Base-by-base conservation (phyloP, 2,329 filamentous ascomycete species). In the Pseudopithomyces maydicus region DNA sequence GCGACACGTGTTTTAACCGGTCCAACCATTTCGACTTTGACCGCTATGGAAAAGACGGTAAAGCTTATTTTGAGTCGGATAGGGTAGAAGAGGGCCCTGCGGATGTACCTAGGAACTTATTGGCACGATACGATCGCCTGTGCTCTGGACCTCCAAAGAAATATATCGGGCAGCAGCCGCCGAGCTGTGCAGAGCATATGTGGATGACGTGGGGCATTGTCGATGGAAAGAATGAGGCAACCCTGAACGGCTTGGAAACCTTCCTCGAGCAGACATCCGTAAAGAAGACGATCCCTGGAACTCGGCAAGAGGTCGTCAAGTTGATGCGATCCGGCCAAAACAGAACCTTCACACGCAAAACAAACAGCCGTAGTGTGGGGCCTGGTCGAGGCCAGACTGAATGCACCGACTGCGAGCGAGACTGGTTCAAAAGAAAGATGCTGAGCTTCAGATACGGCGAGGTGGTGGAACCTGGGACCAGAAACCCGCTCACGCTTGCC, bases 141-240 rank as follows among this genome's bases (percentile, higher is more conserved):
- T 58, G 58, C 14, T 20, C 42, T 4, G 8, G 14, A 26, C 51
- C 54, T 7, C 19, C 8, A 8, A 22, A 29, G 26, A 29, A 8
- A 11, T 14, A 49, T 2, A 2, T 14, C n/a, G 11, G 39, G 20
- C 56, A 36, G 15, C 26, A 56, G 46, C 54, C 49, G 55, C 46
- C 41, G 6, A 62, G 44, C 14, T 62, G 56, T 43, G 54, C 59
- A 8, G 59, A 48, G 6, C 49, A 59, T 10, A 6, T 62, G 29
- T 62, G 57, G 59, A 62, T 62, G 59, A 56, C n/a, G 6, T 62
- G 59, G 59, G 59, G 59, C 6, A 54, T 62, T 33, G 59, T 56
- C 6, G 52, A 57, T 38, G 59, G 59, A 2, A 56, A 46, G 39
- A 54, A 57, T 15, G 48, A 47, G 36, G 43, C 11, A 12, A 52